Evolutionary conservation across 106 monocot genomes (phyloP), one percentile per base, ranked within the genome.

Genomic region (Apostasia shenzhenica): DNA sequence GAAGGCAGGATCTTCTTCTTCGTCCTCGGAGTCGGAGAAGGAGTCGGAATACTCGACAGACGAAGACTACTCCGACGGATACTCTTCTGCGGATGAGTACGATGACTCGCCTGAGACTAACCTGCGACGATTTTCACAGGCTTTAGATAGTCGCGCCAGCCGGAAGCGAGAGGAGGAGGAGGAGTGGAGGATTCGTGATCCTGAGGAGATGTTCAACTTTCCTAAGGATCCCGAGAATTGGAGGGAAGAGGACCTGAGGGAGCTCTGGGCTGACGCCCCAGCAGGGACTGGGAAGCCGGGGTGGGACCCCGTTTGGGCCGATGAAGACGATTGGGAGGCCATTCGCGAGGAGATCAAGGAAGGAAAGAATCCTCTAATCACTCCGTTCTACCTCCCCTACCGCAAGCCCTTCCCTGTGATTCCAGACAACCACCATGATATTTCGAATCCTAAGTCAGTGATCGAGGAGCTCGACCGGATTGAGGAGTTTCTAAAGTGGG

Each of bases 401-500:
- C 62, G 83, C 8, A 85, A 81, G 76, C 60, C 10, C 63, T 87
- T 71, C 71, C 92, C 88, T 5, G 88, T 70, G 42, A 85, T 92
- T 40, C 88, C 92, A 12, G 81, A 92, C 48, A 85, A 88, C 69
- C 87, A 88, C 82, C 49, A 73, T 38, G 88, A 92, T 69, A 88
- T 92, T 70, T 72, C 82, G 13, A 88, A 64, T 39, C 85, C 92
- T 2, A 88, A 81, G 78, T 68, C 85, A 1, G 88, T 85, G 55
- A 79, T 92, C n/a, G 92, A 92, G 76, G 92, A 92, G 80, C 83
- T 92, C 54, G 92, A 92, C 66, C 66, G 92, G 41, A 81, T 88
- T 45, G 92, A 92, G 83, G 92, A 92, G 83, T 88, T 92, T 57
- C 77, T 92, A 40, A 82, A 64, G 4, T 92, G 92, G 92, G 85